Evolutionary conservation across 768 basidiomycete genomes (phyloP).

Genomic region (Dacryopinax primogenitus): DNA sequence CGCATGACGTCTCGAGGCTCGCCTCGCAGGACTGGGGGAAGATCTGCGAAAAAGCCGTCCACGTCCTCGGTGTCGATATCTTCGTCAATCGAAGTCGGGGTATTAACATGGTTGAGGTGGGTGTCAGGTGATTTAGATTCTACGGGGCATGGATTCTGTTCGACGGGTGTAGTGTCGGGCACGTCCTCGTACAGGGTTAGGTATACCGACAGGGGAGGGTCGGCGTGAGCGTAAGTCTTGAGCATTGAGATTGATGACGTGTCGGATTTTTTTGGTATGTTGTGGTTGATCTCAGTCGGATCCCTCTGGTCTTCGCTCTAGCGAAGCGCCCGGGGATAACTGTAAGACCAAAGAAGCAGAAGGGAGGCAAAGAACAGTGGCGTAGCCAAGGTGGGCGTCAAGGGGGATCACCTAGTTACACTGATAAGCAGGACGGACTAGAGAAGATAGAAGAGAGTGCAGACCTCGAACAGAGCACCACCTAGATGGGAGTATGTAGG

Average conservation of each 20-base stretch:
- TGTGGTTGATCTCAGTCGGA: background rate
- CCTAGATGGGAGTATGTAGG: background rate
- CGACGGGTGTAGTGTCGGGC: background rate
- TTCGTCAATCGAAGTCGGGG: background rate
- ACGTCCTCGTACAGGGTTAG: background rate
- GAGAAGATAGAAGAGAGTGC: background rate
- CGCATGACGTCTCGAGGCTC: background rate
- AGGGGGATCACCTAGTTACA: background rate
- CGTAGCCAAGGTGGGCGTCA: background rate
- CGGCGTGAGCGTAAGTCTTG: background rate
- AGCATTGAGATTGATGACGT: background rate
- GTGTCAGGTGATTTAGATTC: background rate
- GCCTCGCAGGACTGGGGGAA: background rate
- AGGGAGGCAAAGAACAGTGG: background rate
- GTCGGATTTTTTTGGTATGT: background rate
- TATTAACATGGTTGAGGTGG: background rate
- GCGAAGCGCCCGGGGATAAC: background rate
- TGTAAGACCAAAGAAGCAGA: background rate
- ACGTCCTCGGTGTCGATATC: background rate
- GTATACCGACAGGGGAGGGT: background rate
- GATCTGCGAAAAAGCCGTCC: background rate
- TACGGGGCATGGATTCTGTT: background rate
- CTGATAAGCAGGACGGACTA: background rate
- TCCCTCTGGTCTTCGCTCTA: background rate
- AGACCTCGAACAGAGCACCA: slow-evolving; percentile 5